Evolutionary conservation across 768 basidiomycete genomes (phyloP).

Genomic region (Russula ochroleuca): DNA sequence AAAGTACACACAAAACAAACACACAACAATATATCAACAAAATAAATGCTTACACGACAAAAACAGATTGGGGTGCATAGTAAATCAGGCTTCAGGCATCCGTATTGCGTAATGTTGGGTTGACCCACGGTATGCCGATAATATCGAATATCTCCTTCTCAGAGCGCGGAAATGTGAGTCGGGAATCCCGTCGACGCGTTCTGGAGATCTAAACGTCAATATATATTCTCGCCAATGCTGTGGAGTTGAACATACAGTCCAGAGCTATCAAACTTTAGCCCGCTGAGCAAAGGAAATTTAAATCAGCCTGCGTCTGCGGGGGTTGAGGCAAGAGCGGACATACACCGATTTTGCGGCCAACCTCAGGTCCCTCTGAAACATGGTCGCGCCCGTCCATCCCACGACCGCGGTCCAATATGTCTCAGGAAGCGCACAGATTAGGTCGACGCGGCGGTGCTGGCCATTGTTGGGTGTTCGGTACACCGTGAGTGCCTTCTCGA

Average conservation of each 20-base stretch:
- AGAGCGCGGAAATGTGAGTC: conserved; percentile 52
- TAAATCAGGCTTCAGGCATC: conserved; percentile 47
- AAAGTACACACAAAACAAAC: neutral
- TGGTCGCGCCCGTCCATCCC: conserved; percentile 89
- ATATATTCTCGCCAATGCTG: neutral
- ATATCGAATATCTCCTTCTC: conserved; percentile 72
- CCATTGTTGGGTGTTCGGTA: conserved; percentile 54
- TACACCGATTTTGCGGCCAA: conserved; percentile 65
- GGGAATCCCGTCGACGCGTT: conserved; percentile 61
- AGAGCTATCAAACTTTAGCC: conserved; percentile 78
- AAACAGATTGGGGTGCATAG: neutral
- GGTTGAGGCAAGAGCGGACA: conserved; percentile 13
- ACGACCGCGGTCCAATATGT: conserved; percentile 86
- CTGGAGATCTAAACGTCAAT: conserved; percentile 35
- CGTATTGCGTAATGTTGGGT: conserved; percentile 69
- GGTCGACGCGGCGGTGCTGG: conserved; percentile 61
- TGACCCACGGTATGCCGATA: conserved; percentile 64
- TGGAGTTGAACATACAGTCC: conserved; percentile 5
- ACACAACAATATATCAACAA: conserved; percentile 8
- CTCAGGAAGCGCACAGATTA: conserved; percentile 74
- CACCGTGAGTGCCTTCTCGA: conserved; percentile 82
- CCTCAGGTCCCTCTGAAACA: conserved; percentile 85
- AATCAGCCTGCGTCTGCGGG: neutral
- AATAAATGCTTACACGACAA: neutral
- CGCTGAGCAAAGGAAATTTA: conserved; percentile 40